Percentiles rank a stretch among this genome's conserved stretches.
phyloP scores from a whole-genome alignment of 2,329 filamentous ascomycete species.

The Aspergillus glaucus region DNA sequence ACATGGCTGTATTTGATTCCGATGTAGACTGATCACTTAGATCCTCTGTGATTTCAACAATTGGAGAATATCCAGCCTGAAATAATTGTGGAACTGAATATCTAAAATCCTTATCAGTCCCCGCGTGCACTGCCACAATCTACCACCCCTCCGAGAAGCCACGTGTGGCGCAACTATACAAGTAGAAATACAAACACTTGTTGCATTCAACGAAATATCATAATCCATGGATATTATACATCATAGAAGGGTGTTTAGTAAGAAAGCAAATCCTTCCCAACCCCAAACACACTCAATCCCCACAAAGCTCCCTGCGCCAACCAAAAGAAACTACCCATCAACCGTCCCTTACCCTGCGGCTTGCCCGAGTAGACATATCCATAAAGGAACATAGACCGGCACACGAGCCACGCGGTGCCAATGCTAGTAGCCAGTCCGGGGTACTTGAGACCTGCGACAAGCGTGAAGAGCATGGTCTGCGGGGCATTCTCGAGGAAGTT shows the following conservation, averaged over 20 bases:
- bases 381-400: constrained; percentile 44
- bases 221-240: neutral
- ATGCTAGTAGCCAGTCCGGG: constrained; percentile 43
- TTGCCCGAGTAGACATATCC: constrained; percentile 40
- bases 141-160: too few species aligned
- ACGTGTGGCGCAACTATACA: too few species aligned
- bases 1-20: constrained; percentile 25
- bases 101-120: neutral
- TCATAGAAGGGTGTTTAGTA: constrained; percentile 8
- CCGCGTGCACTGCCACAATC: too few species aligned
- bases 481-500: constrained; percentile 57
- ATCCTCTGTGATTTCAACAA: too few species aligned
- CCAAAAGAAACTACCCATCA: constrained; percentile 32
- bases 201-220: too few species aligned
- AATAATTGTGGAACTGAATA: neutral
- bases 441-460: constrained; percentile 51
- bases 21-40: neutral
- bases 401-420: constrained; percentile 47
- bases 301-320: constrained; percentile 35
- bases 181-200: too few species aligned
- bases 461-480: constrained; percentile 45
- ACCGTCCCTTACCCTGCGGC: constrained; percentile 33
- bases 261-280: constrained; percentile 24
- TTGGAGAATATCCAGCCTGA: neutral
- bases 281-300: constrained; percentile 33